Evolutionary conservation across 2,329 filamentous ascomycete genomes (phyloP).

Genomic region (Verticillium isaacii): DNA sequence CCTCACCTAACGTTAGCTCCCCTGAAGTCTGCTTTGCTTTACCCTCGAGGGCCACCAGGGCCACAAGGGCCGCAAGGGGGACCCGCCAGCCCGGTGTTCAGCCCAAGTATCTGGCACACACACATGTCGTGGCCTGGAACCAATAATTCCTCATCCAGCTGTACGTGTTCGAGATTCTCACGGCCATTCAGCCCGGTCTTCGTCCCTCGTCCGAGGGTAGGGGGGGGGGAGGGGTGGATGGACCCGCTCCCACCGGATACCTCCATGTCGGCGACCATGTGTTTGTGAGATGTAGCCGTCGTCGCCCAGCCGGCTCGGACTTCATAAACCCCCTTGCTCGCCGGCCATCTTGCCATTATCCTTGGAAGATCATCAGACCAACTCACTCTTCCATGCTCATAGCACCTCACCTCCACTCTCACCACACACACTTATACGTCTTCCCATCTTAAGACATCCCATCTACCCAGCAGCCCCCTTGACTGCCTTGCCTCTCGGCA

Average conservation of each 20-base stretch:
- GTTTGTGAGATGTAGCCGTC: background rate
- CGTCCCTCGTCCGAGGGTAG: too few species aligned
- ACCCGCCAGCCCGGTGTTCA: background rate
- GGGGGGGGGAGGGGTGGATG: background rate
- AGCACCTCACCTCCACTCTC: background rate
- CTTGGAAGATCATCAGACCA: background rate
- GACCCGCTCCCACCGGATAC: background rate
- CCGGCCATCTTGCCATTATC: background rate
- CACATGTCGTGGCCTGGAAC: background rate
- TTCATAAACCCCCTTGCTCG: background rate
- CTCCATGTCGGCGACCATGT: background rate
- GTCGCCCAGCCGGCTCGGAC: background rate
- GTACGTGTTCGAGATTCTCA: background rate
- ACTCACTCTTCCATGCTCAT: background rate
- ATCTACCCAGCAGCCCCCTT: background rate
- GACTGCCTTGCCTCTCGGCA: too few species aligned
- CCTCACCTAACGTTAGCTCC: background rate
- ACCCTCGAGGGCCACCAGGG: background rate
- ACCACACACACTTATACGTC: background rate
- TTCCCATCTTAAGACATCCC: background rate
- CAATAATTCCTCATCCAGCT: background rate
- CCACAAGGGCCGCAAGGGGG: background rate
- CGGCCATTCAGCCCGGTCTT: background rate
- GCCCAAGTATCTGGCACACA: background rate
- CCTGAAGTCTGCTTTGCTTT: background rate